phyloP scores from a whole-genome alignment of 495 filamentous ascomycete genomes.

The Neurospora terricola region DNA sequence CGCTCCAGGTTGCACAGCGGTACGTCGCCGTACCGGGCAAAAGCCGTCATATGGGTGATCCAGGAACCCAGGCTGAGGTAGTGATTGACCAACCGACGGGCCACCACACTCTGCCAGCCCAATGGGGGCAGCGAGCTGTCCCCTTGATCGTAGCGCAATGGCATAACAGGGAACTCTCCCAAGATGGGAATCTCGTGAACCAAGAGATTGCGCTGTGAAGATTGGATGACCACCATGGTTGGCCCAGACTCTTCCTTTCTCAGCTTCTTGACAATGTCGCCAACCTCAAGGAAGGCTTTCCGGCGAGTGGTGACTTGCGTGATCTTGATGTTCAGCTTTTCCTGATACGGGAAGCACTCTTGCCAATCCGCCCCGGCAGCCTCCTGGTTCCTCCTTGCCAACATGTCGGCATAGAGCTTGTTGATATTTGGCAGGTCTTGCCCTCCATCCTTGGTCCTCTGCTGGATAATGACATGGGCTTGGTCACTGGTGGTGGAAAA shows the following conservation, averaged over 20 bases:
- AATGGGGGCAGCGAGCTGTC: constrained; percentile 84
- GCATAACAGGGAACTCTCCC: constrained; percentile 73
- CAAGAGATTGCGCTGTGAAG: constrained; percentile 68
- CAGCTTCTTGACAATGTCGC: constrained; percentile 78
- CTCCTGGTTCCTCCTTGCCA: constrained; percentile 55
- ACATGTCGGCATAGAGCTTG: constrained; percentile 77
- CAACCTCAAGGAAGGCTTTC: constrained; percentile 78
- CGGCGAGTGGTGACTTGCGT: constrained; percentile 79
- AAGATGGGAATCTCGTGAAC: constrained; percentile 78
- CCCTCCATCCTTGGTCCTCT: constrained; percentile 60
- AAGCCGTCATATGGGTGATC: constrained; percentile 76
- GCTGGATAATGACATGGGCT: constrained; percentile 77
- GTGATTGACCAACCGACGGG: constrained; percentile 74
- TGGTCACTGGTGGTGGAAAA: constrained; percentile 77
- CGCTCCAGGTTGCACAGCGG: constrained; percentile 91
- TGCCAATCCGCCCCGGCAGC: constrained; percentile 59
- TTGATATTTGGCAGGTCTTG: constrained; percentile 82
- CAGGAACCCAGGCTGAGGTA: constrained; percentile 86
- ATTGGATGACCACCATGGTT: constrained; percentile 79
- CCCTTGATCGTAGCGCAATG: constrained; percentile 67
- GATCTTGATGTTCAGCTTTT: constrained; percentile 75
- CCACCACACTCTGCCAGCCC: constrained; percentile 88
- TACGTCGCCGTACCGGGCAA: constrained; percentile 86
- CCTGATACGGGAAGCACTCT: constrained; percentile 75
- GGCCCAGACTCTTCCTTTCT: constrained; percentile 70